Percentiles rank a stretch among this genome's conserved stretches.
phyloP scores from a whole-genome alignment of 805 yeast species.

The Wickerhamiella qilinensis region DNA sequence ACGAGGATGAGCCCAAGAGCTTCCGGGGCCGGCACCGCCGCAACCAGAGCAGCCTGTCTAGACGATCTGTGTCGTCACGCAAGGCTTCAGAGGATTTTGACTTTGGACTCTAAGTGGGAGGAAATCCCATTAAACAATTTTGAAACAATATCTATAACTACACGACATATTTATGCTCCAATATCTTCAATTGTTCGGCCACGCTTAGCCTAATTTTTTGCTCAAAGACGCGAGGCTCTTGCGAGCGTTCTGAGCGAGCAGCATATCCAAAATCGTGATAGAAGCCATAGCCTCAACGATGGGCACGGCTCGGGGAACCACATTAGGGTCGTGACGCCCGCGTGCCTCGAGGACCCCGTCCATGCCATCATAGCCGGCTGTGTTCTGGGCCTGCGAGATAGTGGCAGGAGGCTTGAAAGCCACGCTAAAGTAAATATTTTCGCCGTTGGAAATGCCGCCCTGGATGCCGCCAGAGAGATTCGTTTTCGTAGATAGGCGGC shows the following conservation, averaged over 20 bases:
- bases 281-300: conserved; percentile 98
- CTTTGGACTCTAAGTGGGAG: background rate
- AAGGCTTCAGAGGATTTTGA: background rate
- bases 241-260: conserved; percentile 75
- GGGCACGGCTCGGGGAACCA: conserved; percentile 96
- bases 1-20: background rate
- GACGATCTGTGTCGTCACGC: background rate
- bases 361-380: conserved; percentile 78
- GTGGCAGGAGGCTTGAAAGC: conserved; percentile 99
- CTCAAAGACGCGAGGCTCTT: conserved; percentile 25
- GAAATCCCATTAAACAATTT: background rate
- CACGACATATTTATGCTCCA: background rate
- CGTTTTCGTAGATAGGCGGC: conserved; percentile 66
- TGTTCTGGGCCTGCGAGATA: conserved; percentile 79
- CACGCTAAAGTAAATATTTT: conserved; percentile 80
- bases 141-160: background rate
- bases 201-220: too few species aligned
- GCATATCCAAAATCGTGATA: conserved; percentile 75
- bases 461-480: conserved; percentile 93
- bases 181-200: background rate
- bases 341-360: conserved; percentile 83
- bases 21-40: background rate
- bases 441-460: conserved; percentile 97
- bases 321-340: conserved; percentile 98
- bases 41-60: background rate